Percentiles rank a stretch among this genome's conserved stretches.
Evolutionary conservation across 768 basidiomycete genomes (phyloP).

Genomic region (Terana coerulea): DNA sequence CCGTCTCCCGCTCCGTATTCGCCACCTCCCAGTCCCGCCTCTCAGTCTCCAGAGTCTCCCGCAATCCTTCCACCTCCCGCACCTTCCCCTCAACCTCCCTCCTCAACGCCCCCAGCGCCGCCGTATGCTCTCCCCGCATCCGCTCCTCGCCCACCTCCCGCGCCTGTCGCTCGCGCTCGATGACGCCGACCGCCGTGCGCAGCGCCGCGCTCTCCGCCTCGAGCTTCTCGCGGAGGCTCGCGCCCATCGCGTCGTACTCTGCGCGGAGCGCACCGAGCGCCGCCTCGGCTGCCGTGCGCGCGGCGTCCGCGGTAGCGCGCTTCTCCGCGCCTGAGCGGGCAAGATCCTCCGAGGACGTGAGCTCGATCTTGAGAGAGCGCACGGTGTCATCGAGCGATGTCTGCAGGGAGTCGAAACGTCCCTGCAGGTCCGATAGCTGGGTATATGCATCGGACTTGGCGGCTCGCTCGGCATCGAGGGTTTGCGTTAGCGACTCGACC

Average conservation of each 20-base stretch:
- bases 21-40: too few relatives aligned
- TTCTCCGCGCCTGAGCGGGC: not conserved
- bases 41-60: too few relatives aligned
- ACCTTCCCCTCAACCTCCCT: not conserved
- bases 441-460: not conserved
- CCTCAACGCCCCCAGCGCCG: not conserved
- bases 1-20: too few relatives aligned
- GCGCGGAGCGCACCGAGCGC: not conserved
- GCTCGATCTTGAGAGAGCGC: not conserved
- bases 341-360: too few relatives aligned
- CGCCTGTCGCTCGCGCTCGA: conserved; percentile 4
- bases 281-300: not conserved
- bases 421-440: not conserved
- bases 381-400: not conserved
- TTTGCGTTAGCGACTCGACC: not conserved
- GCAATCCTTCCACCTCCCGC: too few relatives aligned
- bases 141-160: not conserved
- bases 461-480: not conserved
- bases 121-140: not conserved
- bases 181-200: not conserved
- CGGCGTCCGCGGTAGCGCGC: not conserved
- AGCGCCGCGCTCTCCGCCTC: conserved; percentile 2
- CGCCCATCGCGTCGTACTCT: not conserved
- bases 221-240: not conserved
- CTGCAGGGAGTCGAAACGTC: not conserved